phyloP scores from a whole-genome alignment of 805 yeast genomes.

The Sugiyamaella marilandica region DNA sequence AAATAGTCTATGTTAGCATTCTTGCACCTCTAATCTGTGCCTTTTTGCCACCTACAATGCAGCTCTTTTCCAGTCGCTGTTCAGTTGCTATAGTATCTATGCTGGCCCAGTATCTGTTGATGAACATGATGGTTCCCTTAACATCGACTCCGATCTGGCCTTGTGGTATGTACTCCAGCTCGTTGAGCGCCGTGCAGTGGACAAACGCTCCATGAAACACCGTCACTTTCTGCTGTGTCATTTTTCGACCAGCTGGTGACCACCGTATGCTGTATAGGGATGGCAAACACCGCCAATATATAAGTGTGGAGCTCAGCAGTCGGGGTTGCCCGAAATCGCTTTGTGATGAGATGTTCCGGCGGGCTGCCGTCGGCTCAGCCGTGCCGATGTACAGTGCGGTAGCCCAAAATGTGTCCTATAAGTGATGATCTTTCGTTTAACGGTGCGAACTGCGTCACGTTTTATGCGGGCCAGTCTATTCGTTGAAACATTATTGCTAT shows the following conservation, averaged over 20 bases:
- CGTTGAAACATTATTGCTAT: too few relatives aligned
- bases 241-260: background rate
- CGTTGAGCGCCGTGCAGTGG: constrained; percentile 13
- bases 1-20: background rate
- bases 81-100: constrained; percentile 29
- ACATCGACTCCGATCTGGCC: constrained; percentile 61
- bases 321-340: background rate
- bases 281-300: too few relatives aligned
- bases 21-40: background rate
- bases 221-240: constrained; percentile 9
- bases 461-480: too few relatives aligned
- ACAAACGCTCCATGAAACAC: constrained; percentile 19
- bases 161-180: constrained; percentile 49
- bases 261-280: too few relatives aligned
- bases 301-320: background rate
- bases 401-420: too few relatives aligned
- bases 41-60: constrained; percentile 5
- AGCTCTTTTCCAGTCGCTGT: constrained; percentile 16
- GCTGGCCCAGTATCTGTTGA: constrained; percentile 25
- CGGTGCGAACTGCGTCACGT: too few relatives aligned
- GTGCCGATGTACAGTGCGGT: background rate
- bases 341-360: background rate
- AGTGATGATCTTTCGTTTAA: too few relatives aligned
- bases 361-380: constrained; percentile 3
- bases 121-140: constrained; percentile 49